Base-by-base conservation (phyloP, 179 eudicot species). In the Spergularia azorica region DNA sequence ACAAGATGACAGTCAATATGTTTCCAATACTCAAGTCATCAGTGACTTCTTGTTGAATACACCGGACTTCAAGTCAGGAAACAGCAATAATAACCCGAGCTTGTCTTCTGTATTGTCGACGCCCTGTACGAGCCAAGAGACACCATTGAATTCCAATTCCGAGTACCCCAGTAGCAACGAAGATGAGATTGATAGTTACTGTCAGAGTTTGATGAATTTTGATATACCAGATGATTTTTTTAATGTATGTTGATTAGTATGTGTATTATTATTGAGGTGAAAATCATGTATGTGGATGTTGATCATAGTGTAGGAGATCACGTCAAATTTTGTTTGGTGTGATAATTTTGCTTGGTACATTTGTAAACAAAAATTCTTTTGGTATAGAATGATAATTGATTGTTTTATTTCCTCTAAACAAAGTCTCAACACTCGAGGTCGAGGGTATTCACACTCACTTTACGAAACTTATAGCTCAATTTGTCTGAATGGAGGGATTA, bases 131-230 rank as follows among this genome's bases (percentile, higher is more conserved):
- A 92, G 96, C 80, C 90, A 91, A 6, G 79, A 78, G 12, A 74
- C 90, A 0, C 91, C 89, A 0, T 74, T 90, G 83, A 83, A 87
- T 69, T 93, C 94, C 6, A 81, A 78, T 69, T 78, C 84, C 41
- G 78, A 81, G 26, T 74, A 79, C 18, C 73, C 85, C 74, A 79
- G 79, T 56, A 58, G 65, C 0, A 77, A 76, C 0, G 98, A 90
- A 61, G 92, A 94, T 59, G 97, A 92, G 79, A 92, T 85, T 41
- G 98, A 94, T 76, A 79, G 96, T 83, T 92, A 89, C 65, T 87
- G 90, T 81, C 84, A 83, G 43, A 79, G 83, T 52, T 74, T 77
- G 83, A 74, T 90, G 80, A 76, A 88, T 77, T 91, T 83, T 73
- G 93, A 92, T 46, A 84, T 89, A 14, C 90, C 89, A 64, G 2